Evolutionary conservation across 345 rosid genomes (phyloP).

Genomic region (Dovyalis caffra): DNA sequence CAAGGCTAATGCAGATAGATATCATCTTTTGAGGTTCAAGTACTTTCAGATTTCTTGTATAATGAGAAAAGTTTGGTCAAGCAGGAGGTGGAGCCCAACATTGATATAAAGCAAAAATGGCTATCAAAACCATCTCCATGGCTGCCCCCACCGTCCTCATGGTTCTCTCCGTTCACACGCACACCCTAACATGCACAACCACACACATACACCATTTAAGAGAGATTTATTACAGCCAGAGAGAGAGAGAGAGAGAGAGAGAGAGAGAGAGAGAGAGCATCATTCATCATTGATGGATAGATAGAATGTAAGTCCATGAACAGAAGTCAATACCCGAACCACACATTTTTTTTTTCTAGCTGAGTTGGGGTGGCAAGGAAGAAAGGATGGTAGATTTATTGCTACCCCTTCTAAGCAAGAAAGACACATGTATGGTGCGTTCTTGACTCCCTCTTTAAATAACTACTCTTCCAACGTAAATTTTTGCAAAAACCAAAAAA

Average conservation of each 20-base stretch:
- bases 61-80: neutral
- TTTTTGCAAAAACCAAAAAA: conserved; percentile 19
- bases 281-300: conserved; percentile 4
- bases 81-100: neutral
- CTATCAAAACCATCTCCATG: neutral
- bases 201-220: neutral
- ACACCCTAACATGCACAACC: neutral
- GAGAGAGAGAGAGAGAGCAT: too few relatives aligned
- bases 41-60: neutral
- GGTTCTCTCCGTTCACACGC: neutral
- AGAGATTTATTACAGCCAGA: neutral
- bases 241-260: too few relatives aligned
- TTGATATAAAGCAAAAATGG: neutral
- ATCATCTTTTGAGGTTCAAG: neutral
- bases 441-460: conserved; percentile 74
- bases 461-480: conserved; percentile 18
- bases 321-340: conserved; percentile 99
- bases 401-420: conserved; percentile 17
- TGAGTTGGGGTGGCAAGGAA: neutral
- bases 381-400: neutral
- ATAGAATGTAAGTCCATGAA: conserved; percentile 27
- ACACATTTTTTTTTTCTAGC: conserved; percentile 33
- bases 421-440: conserved; percentile 73
- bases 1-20: neutral
- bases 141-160: neutral